These are phyloP conservation scores for Apiotrichum gamsii DNA, from an alignment of 1,284 basidiomycete species.

Conservation along the genomic window DNA sequence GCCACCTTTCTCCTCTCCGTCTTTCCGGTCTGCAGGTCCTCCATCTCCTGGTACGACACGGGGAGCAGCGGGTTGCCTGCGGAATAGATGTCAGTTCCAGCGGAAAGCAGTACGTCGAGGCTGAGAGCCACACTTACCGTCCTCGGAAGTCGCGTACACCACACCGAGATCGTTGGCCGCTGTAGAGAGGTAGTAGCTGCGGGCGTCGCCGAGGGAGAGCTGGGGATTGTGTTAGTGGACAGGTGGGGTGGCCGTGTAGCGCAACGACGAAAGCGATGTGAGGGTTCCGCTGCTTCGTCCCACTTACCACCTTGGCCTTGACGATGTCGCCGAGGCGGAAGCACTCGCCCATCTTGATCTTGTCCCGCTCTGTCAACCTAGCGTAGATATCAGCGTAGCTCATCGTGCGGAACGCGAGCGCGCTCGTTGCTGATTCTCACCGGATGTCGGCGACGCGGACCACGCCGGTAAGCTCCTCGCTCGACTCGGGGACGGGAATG, in stretches of 20 bases:
- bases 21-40: constrained; percentile 44
- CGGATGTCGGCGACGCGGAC: constrained; percentile 88
- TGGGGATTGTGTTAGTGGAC: constrained; percentile 38
- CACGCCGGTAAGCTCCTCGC: constrained; percentile 91
- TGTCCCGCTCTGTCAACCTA: constrained; percentile 81
- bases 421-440: constrained; percentile 13
- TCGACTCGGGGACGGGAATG: constrained; percentile 67
- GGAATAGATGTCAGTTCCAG: neutral
- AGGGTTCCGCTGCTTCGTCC: no score
- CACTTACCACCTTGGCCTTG: constrained; percentile 77
- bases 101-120: no score
- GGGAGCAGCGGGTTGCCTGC: constrained; percentile 44
- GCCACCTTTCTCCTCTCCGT: constrained; percentile 47
- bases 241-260: no score
- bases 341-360: constrained; percentile 85
- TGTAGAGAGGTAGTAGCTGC: constrained; percentile 91
- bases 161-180: constrained; percentile 84
- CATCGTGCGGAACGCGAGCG: constrained; percentile 11
- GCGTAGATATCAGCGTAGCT: no score
- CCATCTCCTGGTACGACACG: constrained; percentile 48
- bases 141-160: constrained; percentile 44
- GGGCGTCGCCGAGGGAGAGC: constrained; percentile 88
- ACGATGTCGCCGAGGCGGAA: constrained; percentile 96
- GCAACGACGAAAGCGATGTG: no score
- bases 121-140: no score